phyloP scores from a whole-genome alignment of 306 rosid genomes.

The Malus orientalis region DNA sequence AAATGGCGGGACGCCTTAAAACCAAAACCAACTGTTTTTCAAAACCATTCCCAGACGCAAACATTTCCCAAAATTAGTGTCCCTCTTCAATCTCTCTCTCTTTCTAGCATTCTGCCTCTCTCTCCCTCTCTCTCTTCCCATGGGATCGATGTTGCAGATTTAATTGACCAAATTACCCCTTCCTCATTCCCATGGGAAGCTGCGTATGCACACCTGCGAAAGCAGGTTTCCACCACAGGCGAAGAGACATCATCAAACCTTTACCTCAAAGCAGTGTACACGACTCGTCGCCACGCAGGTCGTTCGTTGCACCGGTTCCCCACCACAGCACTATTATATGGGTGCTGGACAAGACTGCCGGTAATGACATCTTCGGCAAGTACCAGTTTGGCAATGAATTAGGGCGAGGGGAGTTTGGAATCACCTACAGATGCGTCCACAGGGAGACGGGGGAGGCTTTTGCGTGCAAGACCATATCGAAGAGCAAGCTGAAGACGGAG shows the following conservation, averaged over 20 bases:
- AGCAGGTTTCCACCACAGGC: conserved; percentile 7
- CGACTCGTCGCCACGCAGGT: conserved; percentile 5
- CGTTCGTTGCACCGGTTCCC: neutral
- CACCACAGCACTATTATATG: neutral
- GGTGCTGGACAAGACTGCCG: conserved; percentile 39
- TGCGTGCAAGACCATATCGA: conserved; percentile 75
- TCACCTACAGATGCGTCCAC: conserved; percentile 47
- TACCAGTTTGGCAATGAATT: conserved; percentile 61
- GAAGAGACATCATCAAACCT: conserved; percentile 9
- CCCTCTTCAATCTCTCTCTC: neutral
- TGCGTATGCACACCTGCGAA: conserved; percentile 56
- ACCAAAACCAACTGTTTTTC: neutral
- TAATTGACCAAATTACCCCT: neutral
- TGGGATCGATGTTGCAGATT: conserved; percentile 23
- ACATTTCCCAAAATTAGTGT: conserved; percentile 30
- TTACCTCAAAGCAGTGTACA: neutral
- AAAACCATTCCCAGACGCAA: neutral
- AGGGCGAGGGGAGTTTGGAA: conserved; percentile 85
- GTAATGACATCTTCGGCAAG: conserved; percentile 36
- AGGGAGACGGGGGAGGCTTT: conserved; percentile 29
- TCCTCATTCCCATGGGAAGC: conserved; percentile 64
- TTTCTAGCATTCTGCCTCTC: neutral
- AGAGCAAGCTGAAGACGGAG: conserved; percentile 70
- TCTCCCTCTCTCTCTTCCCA: conserved; percentile 29
- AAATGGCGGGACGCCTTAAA: conserved; percentile 1